These are phyloP conservation scores for Lodderomyces orthopsilosis DNA, from an alignment of 1,139 yeast species.

Conservation along the genomic window DNA sequence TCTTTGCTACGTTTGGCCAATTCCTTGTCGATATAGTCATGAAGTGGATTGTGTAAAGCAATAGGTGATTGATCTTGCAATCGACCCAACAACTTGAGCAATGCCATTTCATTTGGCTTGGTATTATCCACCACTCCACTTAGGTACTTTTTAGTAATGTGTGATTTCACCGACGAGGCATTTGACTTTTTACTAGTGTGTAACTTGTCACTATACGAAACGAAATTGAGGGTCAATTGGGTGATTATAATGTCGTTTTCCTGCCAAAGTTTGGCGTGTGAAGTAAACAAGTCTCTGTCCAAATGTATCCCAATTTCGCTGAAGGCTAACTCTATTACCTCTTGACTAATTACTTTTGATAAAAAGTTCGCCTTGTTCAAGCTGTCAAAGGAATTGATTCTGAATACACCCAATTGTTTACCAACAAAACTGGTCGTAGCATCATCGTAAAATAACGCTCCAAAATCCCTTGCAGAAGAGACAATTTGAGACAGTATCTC, in stretches of 20 bases:
- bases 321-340: constrained; percentile 58
- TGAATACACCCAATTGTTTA: constrained; percentile 65
- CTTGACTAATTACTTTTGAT: constrained; percentile 58
- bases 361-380: constrained; percentile 60
- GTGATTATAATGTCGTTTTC: constrained; percentile 53
- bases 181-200: constrained; percentile 33
- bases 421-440: constrained; percentile 50
- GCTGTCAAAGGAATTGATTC: constrained; percentile 67
- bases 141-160: constrained; percentile 47
- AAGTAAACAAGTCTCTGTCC: constrained; percentile 41
- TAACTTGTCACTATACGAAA: constrained; percentile 30
- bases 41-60: constrained; percentile 67
- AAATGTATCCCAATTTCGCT: constrained; percentile 44
- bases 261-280: constrained; percentile 61
- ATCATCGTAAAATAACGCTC: constrained; percentile 62
- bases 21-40: constrained; percentile 60
- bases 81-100: constrained; percentile 50
- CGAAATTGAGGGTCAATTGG: constrained; percentile 41
- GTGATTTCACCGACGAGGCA: constrained; percentile 38
- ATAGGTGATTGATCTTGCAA: constrained; percentile 44
- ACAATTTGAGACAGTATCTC: constrained; percentile 39
- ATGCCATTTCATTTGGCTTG: constrained; percentile 42
- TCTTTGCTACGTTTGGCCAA: constrained; percentile 46
- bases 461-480: constrained; percentile 54
- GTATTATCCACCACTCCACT: constrained; percentile 43